phyloP scores from a whole-genome alignment of 139 green algal genomes.

The Chlamydomonas eustigma region DNA sequence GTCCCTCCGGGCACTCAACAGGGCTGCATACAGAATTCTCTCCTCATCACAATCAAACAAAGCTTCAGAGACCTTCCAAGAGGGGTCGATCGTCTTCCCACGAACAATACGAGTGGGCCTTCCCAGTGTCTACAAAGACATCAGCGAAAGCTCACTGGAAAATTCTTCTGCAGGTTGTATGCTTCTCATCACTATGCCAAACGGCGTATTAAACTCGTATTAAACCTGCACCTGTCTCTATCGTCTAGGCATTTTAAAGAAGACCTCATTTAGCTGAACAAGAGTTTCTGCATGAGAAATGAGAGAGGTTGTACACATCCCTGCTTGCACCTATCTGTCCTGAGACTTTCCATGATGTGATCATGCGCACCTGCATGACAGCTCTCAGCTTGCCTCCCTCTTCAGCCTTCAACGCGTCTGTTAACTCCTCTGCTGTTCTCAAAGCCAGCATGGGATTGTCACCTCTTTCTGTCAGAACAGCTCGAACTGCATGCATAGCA shows the following conservation, averaged over 20 bases:
- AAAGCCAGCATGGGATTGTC: conserved; percentile 70
- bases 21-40: conserved; percentile 54
- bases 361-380: conserved; percentile 57
- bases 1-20: conserved; percentile 15
- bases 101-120: conserved; percentile 82
- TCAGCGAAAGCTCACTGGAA: too few relatives aligned
- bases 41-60: conserved; percentile 82
- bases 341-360: too few relatives aligned
- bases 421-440: conserved; percentile 63
- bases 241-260: too few relatives aligned
- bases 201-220: too few relatives aligned
- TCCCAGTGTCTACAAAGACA: conserved; percentile 61
- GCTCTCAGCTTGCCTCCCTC: conserved; percentile 48
- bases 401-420: conserved; percentile 42
- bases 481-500: conserved; percentile 64
- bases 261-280: too few relatives aligned
- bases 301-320: too few relatives aligned
- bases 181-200: too few relatives aligned
- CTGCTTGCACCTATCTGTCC: too few relatives aligned
- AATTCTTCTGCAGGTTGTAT: too few relatives aligned
- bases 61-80: conserved; percentile 39
- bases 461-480: conserved; percentile 77
- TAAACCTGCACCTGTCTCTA: too few relatives aligned
- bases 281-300: too few relatives aligned
- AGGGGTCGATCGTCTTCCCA: conserved; percentile 64